A percentile compares a stretch with the other conserved stretches of the same genome.
Conservation (phyloP, 768 basidiomycete species). For the Calocera viscosa region DNA sequence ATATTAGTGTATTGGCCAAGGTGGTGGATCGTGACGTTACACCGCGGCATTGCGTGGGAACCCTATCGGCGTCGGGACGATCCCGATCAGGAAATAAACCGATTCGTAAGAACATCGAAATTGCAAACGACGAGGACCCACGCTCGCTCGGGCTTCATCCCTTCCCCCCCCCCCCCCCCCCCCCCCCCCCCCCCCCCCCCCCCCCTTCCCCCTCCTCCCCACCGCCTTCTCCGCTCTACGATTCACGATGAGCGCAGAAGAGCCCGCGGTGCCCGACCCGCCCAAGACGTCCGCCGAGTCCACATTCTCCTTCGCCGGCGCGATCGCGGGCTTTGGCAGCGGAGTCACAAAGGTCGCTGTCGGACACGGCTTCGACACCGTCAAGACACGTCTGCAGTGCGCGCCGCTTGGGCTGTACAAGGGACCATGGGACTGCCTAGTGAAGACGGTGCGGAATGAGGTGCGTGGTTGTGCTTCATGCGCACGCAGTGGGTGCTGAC, state of each 20-base stretch:
- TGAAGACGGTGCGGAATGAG: slow-evolving; percentile 48
- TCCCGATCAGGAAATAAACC: too few relatives aligned
- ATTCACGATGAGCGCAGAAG: not conserved
- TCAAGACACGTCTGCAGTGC: slow-evolving; percentile 63
- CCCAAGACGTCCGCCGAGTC: not conserved
- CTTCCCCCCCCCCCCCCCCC: not conserved
- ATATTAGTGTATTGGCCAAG: too few relatives aligned
- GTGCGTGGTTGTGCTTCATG: slow-evolving; percentile 28
- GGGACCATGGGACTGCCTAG: slow-evolving; percentile 47
- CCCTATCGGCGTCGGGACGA: too few relatives aligned
- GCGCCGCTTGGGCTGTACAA: slow-evolving; percentile 50
- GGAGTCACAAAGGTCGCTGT: slow-evolving; percentile 42
- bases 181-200: not conserved
- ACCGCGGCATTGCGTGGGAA: too few relatives aligned
- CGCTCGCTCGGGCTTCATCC: not conserved
- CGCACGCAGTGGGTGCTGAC: not conserved
- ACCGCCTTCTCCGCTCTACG: not conserved
- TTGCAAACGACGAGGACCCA: not conserved
- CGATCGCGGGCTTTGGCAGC: not conserved
- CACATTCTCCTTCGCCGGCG: not conserved
- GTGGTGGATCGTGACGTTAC: too few relatives aligned
- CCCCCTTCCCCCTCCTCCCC: not conserved
- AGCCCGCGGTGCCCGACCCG: not conserved
- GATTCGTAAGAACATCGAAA: too few relatives aligned
- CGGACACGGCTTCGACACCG: slow-evolving; percentile 65